Percentiles rank a stretch among this genome's conserved stretches.
These are phyloP conservation scores for Peronosclerospora sorghi DNA, from an alignment of 352 stramenopile genomes.

Conservation along the genomic window DNA sequence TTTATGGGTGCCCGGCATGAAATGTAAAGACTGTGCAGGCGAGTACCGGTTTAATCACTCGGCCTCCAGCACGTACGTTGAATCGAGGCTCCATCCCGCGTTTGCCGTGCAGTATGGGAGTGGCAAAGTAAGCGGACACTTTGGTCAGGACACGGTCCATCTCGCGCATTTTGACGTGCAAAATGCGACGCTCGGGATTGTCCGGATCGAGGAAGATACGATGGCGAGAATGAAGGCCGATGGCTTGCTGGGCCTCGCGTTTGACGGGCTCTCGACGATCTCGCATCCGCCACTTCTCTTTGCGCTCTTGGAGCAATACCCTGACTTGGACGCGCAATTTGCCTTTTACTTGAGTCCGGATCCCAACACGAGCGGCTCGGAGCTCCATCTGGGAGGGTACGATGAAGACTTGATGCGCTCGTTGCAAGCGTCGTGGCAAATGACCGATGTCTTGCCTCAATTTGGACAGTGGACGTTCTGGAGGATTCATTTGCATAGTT, in stretches of 20 bases:
- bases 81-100: slow-evolving; percentile 19
- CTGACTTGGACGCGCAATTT: slow-evolving; percentile 79
- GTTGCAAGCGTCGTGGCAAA: slow-evolving; percentile 47
- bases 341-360: slow-evolving; percentile 94
- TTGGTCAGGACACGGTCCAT: slow-evolving; percentile 43
- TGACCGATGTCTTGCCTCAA: slow-evolving; percentile 62
- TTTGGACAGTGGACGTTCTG: slow-evolving; percentile 81
- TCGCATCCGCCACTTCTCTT: slow-evolving; percentile 69
- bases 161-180: slow-evolving; percentile 35
- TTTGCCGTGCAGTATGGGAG: slow-evolving; percentile 73
- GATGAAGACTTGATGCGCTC: slow-evolving; percentile 38
- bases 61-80: slow-evolving; percentile 34
- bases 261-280: slow-evolving; percentile 86
- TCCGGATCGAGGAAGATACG: slow-evolving; percentile 51
- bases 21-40: slow-evolving; percentile 49
- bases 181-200: slow-evolving; percentile 47
- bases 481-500: slow-evolving; percentile 58
- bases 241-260: slow-evolving; percentile 93
- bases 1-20: slow-evolving; percentile 54
- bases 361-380: slow-evolving; percentile 55
- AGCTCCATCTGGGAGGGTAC: slow-evolving; percentile 62
- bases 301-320: slow-evolving; percentile 46
- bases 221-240: slow-evolving; percentile 85
- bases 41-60: slow-evolving; percentile 36
- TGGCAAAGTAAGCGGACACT: slow-evolving; percentile 51